Percentiles rank a stretch among this genome's conserved stretches.
phyloP scores from a whole-genome alignment of 306 rosid species.

The Pyrus communis region DNA sequence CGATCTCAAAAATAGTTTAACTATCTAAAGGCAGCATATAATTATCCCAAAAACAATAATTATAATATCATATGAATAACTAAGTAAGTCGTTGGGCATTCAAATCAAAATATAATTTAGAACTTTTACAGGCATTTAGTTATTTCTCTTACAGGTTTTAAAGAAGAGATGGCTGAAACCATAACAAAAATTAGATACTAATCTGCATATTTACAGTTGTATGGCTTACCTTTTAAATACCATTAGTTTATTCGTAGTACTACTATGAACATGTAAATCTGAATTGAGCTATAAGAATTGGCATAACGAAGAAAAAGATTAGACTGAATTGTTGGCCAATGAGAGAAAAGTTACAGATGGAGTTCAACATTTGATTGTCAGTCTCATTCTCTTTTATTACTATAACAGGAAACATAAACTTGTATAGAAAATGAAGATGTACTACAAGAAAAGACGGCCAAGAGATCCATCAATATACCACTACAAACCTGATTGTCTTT shows the following conservation, averaged over 20 bases:
- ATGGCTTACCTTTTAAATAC: not conserved
- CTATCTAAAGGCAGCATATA: not conserved
- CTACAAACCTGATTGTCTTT: conserved; percentile 52
- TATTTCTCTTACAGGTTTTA: not conserved
- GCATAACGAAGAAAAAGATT: not conserved
- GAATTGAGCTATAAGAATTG: not conserved
- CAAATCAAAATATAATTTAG: not conserved
- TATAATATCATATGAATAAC: not conserved
- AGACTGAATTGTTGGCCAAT: not conserved
- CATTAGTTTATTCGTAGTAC: not conserved
- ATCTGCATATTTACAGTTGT: not conserved
- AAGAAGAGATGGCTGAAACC: not conserved
- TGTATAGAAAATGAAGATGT: not conserved
- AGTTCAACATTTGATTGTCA: not conserved
- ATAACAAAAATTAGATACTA: not conserved
- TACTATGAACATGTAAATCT: not conserved
- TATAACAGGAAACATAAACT: not conserved
- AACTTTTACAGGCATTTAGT: not conserved
- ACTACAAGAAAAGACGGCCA: not conserved
- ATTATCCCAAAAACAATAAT: not conserved
- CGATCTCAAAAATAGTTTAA: conserved; percentile 1
- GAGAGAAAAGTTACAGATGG: not conserved
- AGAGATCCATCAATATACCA: not conserved
- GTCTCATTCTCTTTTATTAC: not conserved
- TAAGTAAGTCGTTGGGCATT: not conserved